Percentiles rank a stretch among this genome's conserved stretches.
Conservation (phyloP, 2,329 filamentous ascomycete genomes). For the Fusarium incarnatum region DNA sequence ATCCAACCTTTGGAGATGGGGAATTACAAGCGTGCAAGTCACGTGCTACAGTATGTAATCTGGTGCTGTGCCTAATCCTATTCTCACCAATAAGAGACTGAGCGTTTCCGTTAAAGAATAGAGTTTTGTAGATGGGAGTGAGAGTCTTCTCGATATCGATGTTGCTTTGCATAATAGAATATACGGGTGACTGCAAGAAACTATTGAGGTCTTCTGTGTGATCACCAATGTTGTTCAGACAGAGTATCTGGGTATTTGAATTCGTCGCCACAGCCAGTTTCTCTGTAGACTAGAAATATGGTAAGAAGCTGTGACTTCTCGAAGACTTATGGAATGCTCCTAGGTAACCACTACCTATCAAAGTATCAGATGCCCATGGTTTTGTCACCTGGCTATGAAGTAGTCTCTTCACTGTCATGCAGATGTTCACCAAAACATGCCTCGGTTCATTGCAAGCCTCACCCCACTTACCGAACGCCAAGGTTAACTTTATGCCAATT, state of each 20-base stretch:
- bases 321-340: not conserved
- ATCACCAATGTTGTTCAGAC: not conserved
- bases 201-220: not conserved
- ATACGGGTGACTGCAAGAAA: not conserved
- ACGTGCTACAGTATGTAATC: conserved; percentile 28
- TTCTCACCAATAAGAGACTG: not conserved
- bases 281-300: not conserved
- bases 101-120: not conserved
- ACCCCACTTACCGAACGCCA: conserved; percentile 28
- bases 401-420: not conserved
- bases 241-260: not conserved
- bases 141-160: not conserved
- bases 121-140: not conserved
- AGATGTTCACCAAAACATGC: conserved; percentile 18
- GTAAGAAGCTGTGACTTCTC: not conserved
- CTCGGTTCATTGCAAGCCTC: conserved; percentile 28
- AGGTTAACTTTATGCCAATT: not conserved
- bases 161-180: not conserved
- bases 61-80: not conserved
- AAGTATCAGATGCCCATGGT: not conserved
- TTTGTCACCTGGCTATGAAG: not conserved
- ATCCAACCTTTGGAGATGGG: conserved; percentile 13
- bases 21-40: conserved; percentile 31
- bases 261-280: not conserved
- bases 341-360: not conserved